A percentile compares a stretch with the other conserved stretches of the same genome.
Evolutionary conservation across 306 rosid species (phyloP).

Genomic region (Cucurbita ficifolia): DNA sequence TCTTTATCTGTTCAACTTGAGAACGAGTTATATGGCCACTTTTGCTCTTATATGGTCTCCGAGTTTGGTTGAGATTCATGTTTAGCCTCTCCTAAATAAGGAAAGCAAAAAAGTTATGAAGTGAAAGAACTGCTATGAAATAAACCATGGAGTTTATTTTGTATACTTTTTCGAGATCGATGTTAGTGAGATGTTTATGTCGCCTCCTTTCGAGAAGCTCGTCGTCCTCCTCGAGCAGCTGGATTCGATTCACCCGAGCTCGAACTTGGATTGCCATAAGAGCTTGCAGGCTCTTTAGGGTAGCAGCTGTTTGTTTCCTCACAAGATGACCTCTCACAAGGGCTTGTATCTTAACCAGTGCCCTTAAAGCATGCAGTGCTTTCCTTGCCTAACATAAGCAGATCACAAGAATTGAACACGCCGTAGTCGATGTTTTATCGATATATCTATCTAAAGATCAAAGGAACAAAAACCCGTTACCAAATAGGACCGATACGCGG

Average conservation of each 20-base stretch:
- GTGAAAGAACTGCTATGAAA: neutral
- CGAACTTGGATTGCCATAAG: slow-evolving; percentile 78
- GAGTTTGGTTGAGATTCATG: slow-evolving; percentile 22
- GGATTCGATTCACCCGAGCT: slow-evolving; percentile 66
- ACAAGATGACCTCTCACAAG: slow-evolving; percentile 80
- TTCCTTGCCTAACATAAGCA: slow-evolving; percentile 53
- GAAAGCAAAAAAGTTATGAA: neutral
- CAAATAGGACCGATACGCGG: slow-evolving; percentile 61
- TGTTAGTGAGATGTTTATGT: slow-evolving; percentile 1
- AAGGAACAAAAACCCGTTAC: slow-evolving; percentile 15
- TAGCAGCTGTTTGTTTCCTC: slow-evolving; percentile 63
- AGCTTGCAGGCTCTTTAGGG: slow-evolving; percentile 68
- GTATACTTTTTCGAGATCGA: slow-evolving; percentile 5
- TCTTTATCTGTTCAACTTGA: slow-evolving; percentile 17
- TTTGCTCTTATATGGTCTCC: slow-evolving; percentile 24
- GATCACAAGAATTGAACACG: neutral
- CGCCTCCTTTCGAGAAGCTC: slow-evolving; percentile 14
- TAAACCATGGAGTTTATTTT: slow-evolving; percentile 17
- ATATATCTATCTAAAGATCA: neutral
- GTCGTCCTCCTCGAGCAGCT: slow-evolving; percentile 35
- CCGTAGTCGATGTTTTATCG: neutral
- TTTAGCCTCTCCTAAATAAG: slow-evolving; percentile 26
- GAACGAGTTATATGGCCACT: slow-evolving; percentile 37
- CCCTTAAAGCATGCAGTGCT: slow-evolving; percentile 77
- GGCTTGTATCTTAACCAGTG: slow-evolving; percentile 83